Base-by-base conservation (phyloP, 176 grass and related monocot genomes). In the Zoysia japonica region DNA sequence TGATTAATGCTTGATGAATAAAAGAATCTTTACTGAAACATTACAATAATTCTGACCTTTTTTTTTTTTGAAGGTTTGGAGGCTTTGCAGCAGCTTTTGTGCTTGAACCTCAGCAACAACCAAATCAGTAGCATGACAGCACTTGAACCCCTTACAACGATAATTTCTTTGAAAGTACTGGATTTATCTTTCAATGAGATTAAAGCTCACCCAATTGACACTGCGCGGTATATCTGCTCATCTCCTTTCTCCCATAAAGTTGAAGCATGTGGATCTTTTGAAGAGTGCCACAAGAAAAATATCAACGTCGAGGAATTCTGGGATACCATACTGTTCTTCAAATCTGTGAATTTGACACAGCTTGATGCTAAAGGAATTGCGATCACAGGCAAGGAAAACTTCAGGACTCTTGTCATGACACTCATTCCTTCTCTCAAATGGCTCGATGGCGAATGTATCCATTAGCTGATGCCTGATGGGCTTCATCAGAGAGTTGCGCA, bases 121-220 rank as follows among this genome's bases (percentile, higher is more conserved):
- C 75, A 89, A 52, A 85, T 98, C 76, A 77, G 54, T 71, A 88
- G 86, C 80, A 94, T 98, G 69, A 90, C 90, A 35, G 84, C 96
- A 70, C 88, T 98, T 37, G 85, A 98, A 80, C 83, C 90, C 39
- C 77, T 98, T 35, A 93, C 86, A n/a, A 79, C 71, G 84, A 82
- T 94, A 28, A 64, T 71, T 62, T 94, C 71, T 57, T 74, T 98
- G 67, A 93, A 86, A 88, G 92, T 79, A n/a, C 65, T 98, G 19
- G 90, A 98, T 86, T 63, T 98, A 64, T 98, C 96, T 55, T 98
- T 52, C 74, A 98, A 98, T 51, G 37, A 88, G 80, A 98, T 98
- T 37, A 90, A 90, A 64, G 71, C 81, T 75, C 92, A 89, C 65
- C 44, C 81, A 61, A 85, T 89, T 5, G 88, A 98, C 79, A 94